A percentile compares a stretch with the other conserved stretches of the same genome.
Conservation (phyloP, 768 basidiomycete species). For the Floccularia luteovirens region DNA sequence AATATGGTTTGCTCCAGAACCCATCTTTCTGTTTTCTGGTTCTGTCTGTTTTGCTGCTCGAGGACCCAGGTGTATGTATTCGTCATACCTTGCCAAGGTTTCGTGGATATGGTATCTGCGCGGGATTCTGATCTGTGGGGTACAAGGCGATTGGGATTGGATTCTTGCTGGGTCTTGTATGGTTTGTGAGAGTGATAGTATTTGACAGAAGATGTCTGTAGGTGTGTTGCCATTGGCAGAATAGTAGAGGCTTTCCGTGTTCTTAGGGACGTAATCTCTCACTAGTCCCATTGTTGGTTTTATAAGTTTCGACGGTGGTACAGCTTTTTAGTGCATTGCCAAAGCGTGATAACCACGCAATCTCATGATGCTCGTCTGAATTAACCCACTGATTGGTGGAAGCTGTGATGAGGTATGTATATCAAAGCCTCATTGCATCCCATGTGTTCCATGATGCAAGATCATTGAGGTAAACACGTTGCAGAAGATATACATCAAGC, state of each 20-base stretch:
- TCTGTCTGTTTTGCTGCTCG: slow-evolving; percentile 44
- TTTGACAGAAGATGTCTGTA: background rate
- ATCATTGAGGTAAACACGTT: slow-evolving; percentile 13
- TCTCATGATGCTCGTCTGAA: slow-evolving; percentile 2
- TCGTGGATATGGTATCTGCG: too few relatives aligned
- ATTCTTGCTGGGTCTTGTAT: too few relatives aligned
- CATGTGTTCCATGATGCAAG: slow-evolving; percentile 1
- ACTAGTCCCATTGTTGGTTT: too few relatives aligned
- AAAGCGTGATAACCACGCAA: slow-evolving; percentile 28
- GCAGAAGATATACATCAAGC: slow-evolving; percentile 6
- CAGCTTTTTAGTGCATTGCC: slow-evolving; percentile 12
- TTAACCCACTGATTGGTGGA: background rate
- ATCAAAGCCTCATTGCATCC: slow-evolving; percentile 4
- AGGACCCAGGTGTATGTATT: slow-evolving; percentile 41
- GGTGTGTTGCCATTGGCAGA: slow-evolving; percentile 7
- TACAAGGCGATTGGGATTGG: too few relatives aligned
- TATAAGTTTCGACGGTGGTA: background rate
- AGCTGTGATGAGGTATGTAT: background rate
- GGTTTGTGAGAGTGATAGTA: background rate
- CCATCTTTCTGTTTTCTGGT: slow-evolving; percentile 57
- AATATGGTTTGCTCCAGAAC: slow-evolving; percentile 51
- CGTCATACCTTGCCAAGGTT: slow-evolving; percentile 34
- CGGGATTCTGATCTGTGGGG: too few relatives aligned
- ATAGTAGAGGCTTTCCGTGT: too few relatives aligned
- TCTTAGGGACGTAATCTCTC: too few relatives aligned